Percentiles rank a stretch among this genome's conserved stretches.
Conservation (phyloP, 257 asterid genomes). For the Nicotiana tomentosiformis region DNA sequence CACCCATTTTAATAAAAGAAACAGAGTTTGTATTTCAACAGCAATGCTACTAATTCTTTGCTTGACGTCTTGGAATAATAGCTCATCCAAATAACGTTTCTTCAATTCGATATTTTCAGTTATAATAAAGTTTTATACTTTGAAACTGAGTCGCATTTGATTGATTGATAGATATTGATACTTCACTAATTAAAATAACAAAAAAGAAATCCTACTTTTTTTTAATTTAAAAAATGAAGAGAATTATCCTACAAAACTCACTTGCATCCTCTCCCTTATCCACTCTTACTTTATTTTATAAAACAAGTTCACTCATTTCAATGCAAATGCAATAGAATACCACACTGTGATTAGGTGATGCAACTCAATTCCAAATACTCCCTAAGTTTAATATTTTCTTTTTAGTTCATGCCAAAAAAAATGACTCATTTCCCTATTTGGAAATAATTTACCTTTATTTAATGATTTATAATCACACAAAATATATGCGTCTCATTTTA, state of each 20-base stretch:
- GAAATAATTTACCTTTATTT: no score
- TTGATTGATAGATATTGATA: neutral
- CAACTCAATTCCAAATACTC: neutral
- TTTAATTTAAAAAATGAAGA: neutral
- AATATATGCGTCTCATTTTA: no score
- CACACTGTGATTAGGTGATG: neutral
- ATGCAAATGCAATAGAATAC: no score
- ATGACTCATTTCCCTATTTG: no score
- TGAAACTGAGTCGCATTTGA: neutral
- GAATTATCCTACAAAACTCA: neutral
- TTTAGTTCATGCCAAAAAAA: no score
- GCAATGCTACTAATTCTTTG: no score
- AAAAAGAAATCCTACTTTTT: neutral
- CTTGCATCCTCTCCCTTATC: neutral
- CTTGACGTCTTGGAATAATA: no score
- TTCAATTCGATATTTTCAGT: neutral
- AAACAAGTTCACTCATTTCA: neutral
- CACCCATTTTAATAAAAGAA: no score
- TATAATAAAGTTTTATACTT: neutral
- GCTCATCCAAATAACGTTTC: neutral
- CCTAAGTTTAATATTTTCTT: no score
- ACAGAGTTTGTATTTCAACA: no score
- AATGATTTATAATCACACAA: no score
- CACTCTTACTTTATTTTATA: neutral
- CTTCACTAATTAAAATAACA: neutral